Base-by-base conservation (phyloP, 345 rosid species). In the Barbarea vulgaris region DNA sequence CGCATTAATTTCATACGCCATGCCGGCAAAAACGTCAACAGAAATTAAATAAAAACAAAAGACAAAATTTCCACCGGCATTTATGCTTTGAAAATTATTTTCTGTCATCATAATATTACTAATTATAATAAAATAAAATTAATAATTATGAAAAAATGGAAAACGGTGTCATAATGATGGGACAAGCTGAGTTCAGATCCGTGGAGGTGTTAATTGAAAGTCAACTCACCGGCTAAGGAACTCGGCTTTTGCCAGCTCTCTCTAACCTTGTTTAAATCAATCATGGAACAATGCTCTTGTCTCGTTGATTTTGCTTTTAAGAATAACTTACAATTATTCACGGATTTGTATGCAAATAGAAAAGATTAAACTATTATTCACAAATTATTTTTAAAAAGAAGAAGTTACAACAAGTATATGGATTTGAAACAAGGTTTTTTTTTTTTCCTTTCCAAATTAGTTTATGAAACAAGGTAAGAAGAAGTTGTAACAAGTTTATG, bases 1-100 rank as follows among this genome's bases (percentile, higher is more conserved):
- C 72, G 71, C 72, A 77, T 64, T 77, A 39, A 51, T 52, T n/a
- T 70, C 76, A 64, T 55, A 77, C 63, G 63, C 42, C 64, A 77
- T 72, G 73, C 81, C 69, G 73, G 69, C 73, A 50, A 72, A 51
- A 65, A 72, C 61, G 69, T 71, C 81, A 65, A 70, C 80, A 70
- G 0, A 58, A 71, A 61, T 53, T 48, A 66, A 66, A 72, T 50
- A 56, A 34, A 65, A 50, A 51, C 1, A 63, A 66, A 31, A 57
- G 56, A 59, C 69, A 58, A 72, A 50, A 72, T 58, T 28, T 72
- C 58, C 77, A 78, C 81, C 77, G 77, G 72, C 81, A 47, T 21
- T 41, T 41, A 72, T 62, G 57, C 65, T 62, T 61, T 69, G 51
- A 44, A 73, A 68, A 53, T 24, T 12, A 41, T 25, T 68, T 68